These are phyloP conservation scores for Plasmodium gaboni DNA, from an alignment of 169 alveolate species.

Conservation along the genomic window DNA sequence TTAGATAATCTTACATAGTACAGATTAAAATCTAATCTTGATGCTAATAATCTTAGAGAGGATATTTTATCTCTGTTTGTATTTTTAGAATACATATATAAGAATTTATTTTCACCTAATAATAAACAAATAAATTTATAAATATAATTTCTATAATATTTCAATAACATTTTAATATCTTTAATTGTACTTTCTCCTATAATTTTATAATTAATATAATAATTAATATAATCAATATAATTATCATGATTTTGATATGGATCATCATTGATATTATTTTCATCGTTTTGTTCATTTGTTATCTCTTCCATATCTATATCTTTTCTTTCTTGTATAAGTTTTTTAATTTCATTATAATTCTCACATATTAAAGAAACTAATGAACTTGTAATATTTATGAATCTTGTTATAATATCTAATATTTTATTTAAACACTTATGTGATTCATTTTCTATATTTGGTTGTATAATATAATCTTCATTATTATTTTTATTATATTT, in stretches of 20 bases:
- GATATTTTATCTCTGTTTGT: constrained; percentile 48
- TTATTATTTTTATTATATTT: neutral
- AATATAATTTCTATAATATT: constrained; percentile 60
- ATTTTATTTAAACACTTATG: constrained; percentile 44
- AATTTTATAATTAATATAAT: constrained; percentile 39
- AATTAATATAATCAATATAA: constrained; percentile 60
- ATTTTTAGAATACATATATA: constrained; percentile 7
- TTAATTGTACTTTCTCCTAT: constrained; percentile 70
- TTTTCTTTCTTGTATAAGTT: constrained; percentile 28
- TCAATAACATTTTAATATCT: constrained; percentile 55
- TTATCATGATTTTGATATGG: neutral
- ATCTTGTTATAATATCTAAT: constrained; percentile 51
- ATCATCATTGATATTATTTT: constrained; percentile 29
- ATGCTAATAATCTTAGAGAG: constrained; percentile 64
- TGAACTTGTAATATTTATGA: constrained; percentile 56
- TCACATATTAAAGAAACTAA: constrained; percentile 66
- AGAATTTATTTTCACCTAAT: constrained; percentile 37
- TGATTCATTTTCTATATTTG: constrained; percentile 26
- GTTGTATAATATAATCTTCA: too few relatives aligned
- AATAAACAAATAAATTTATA: constrained; percentile 64
- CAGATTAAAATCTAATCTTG: constrained; percentile 54
- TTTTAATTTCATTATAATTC: constrained; percentile 45
- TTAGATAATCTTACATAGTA: constrained; percentile 67
- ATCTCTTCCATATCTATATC: neutral
- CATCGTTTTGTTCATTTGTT: neutral